A percentile compares a stretch with the other conserved stretches of the same genome.
These are phyloP conservation scores for Xerophyta viscosa DNA, from an alignment of 106 monocot genomes.

Conservation along the genomic window DNA sequence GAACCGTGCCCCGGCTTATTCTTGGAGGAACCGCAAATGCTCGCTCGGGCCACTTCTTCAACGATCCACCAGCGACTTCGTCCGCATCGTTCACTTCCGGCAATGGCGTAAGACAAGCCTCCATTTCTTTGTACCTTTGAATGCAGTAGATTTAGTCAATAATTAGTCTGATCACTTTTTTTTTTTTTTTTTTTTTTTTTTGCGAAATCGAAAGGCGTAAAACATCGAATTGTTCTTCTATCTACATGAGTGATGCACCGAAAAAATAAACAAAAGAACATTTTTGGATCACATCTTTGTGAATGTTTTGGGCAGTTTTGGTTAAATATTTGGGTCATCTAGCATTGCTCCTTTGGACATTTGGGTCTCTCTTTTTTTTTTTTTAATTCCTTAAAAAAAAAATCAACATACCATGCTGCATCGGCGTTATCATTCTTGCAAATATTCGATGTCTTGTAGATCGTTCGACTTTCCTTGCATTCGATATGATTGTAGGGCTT, in stretches of 20 bases:
- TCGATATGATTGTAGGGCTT: slow-evolving; percentile 63
- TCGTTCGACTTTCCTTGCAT: slow-evolving; percentile 27
- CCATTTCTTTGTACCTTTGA: slow-evolving; percentile 68
- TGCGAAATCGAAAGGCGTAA: too few relatives aligned
- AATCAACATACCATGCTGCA: slow-evolving; percentile 33
- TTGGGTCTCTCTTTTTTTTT: too few relatives aligned
- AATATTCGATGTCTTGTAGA: slow-evolving; percentile 31
- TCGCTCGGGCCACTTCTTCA: slow-evolving; percentile 53
- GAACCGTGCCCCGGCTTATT: slow-evolving; percentile 27
- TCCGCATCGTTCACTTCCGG: slow-evolving; percentile 30
- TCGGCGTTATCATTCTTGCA: slow-evolving; percentile 47
- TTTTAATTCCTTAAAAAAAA: too few relatives aligned
- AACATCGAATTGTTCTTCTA: too few relatives aligned
- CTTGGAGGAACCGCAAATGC: slow-evolving; percentile 46
- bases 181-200: too few relatives aligned
- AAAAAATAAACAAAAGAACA: too few relatives aligned
- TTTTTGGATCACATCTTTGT: too few relatives aligned
- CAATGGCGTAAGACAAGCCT: slow-evolving; percentile 48
- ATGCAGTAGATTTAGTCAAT: not conserved
- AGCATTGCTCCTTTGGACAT: too few relatives aligned
- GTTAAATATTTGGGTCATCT: too few relatives aligned
- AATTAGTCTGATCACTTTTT: too few relatives aligned
- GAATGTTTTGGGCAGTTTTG: too few relatives aligned
- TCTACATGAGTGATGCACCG: too few relatives aligned
- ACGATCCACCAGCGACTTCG: slow-evolving; percentile 44